Evolutionary conservation across 345 rosid genomes (phyloP).

Genomic region (Aquilaria yunnanensis): DNA sequence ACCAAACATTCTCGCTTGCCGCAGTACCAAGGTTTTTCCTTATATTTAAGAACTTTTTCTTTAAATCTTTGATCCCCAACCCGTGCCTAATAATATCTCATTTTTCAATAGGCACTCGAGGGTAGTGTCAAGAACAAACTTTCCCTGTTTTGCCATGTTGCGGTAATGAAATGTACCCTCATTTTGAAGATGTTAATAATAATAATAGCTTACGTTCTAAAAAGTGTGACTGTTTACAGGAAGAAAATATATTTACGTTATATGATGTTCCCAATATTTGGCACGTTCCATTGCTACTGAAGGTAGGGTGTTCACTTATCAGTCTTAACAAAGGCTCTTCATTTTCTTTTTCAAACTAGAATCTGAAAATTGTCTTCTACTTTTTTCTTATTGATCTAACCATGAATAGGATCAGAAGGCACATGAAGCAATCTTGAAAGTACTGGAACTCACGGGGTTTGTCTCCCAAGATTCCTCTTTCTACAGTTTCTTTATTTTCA

Average conservation of each 20-base stretch:
- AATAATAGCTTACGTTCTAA: neutral
- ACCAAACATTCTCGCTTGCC: constrained; percentile 93
- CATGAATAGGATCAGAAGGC: constrained; percentile 75
- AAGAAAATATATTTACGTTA: constrained; percentile 66
- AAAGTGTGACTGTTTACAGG: constrained; percentile 35
- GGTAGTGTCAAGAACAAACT: constrained; percentile 78
- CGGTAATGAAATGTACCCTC: constrained; percentile 34
- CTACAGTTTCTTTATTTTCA: neutral
- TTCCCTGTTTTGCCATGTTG: constrained; percentile 92
- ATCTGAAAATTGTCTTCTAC: neutral
- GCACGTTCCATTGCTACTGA: constrained; percentile 83
- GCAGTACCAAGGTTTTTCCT: constrained; percentile 66
- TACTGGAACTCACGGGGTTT: constrained; percentile 63
- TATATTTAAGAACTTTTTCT: neutral
- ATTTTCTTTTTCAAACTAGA: neutral
- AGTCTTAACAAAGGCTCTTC: neutral
- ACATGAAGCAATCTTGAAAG: constrained; percentile 82
- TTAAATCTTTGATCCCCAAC: no score
- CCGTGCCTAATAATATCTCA: neutral
- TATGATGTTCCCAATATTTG: constrained; percentile 92
- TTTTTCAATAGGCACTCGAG: constrained; percentile 57
- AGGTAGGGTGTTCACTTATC: constrained; percentile 36
- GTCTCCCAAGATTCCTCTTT: constrained; percentile 20
- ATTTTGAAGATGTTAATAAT: constrained; percentile 5
- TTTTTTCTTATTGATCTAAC: constrained; percentile 1